Percentiles rank a stretch among this genome's conserved stretches.
These are phyloP conservation scores for Aegilops bicornis DNA, from an alignment of 176 grass and related monocot genomes.

Conservation along the genomic window DNA sequence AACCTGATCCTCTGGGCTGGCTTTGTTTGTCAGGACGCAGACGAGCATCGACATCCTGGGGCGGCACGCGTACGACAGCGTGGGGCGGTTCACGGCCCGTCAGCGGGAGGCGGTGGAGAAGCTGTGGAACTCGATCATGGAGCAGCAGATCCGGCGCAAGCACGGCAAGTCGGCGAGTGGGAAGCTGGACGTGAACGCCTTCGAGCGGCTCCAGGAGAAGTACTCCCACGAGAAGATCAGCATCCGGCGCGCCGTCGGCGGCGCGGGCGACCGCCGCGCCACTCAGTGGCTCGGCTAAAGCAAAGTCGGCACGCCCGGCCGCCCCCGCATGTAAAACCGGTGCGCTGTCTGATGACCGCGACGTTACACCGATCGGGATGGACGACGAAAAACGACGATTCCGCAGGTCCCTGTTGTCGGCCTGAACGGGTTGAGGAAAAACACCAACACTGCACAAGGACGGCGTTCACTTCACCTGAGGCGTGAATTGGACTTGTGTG, in stretches of 20 bases:
- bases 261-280: slow-evolving; percentile 63
- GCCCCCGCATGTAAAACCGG: too few relatives aligned
- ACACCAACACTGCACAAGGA: too few relatives aligned
- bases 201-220: slow-evolving; percentile 87
- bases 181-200: slow-evolving; percentile 86
- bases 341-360: too few relatives aligned
- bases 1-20: not conserved
- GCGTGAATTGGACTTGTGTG: too few relatives aligned
- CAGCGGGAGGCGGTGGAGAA: slow-evolving; percentile 69
- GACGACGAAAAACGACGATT: too few relatives aligned
- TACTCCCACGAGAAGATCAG: slow-evolving; percentile 90
- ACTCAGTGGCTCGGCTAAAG: slow-evolving; percentile 72
- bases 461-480: too few relatives aligned
- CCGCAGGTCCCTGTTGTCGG: too few relatives aligned
- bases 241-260: slow-evolving; percentile 65
- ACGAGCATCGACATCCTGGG: slow-evolving; percentile 80
- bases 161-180: slow-evolving; percentile 90
- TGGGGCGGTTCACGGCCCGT: slow-evolving; percentile 57
- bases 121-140: slow-evolving; percentile 91
- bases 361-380: too few relatives aligned
- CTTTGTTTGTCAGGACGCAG: slow-evolving; percentile 62
- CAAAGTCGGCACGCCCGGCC: too few relatives aligned
- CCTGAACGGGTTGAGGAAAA: too few relatives aligned
- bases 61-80: slow-evolving; percentile 75
- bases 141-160: slow-evolving; percentile 77